Evolutionary conservation across 768 basidiomycete genomes (phyloP).

Genomic region (Suillus plorans): DNA sequence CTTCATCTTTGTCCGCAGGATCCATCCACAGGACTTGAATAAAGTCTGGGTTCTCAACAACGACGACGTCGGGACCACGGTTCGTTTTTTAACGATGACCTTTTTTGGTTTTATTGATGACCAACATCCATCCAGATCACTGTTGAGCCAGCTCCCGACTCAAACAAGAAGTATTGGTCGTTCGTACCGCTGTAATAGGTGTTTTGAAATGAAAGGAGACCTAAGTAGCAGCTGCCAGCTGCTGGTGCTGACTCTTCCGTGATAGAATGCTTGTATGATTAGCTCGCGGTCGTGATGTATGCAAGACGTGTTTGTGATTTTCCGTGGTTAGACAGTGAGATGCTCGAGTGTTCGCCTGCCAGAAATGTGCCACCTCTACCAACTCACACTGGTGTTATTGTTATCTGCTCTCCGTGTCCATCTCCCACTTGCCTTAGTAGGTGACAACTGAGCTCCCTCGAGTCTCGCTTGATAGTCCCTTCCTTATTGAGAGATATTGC

Average conservation of each 20-base stretch:
- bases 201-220: background rate
- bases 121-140: background rate
- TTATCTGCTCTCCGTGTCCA: background rate
- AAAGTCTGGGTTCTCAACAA: background rate
- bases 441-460: background rate
- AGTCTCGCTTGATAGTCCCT: background rate
- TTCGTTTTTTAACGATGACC: background rate
- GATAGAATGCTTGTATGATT: background rate
- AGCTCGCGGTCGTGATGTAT: background rate
- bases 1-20: background rate
- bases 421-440: background rate
- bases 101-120: background rate
- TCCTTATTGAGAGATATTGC: background rate
- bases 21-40: rapidly evolving
- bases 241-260: background rate
- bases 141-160: background rate
- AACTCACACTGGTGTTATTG: too few relatives aligned
- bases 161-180: background rate
- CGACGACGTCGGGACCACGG: rapidly evolving
- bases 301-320: background rate
- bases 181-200: background rate
- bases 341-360: background rate
- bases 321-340: background rate
- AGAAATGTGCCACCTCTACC: background rate
- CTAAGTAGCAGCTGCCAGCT: background rate